phyloP scores from a whole-genome alignment of 1,139 yeast species.

The Dujonia santamariae region DNA sequence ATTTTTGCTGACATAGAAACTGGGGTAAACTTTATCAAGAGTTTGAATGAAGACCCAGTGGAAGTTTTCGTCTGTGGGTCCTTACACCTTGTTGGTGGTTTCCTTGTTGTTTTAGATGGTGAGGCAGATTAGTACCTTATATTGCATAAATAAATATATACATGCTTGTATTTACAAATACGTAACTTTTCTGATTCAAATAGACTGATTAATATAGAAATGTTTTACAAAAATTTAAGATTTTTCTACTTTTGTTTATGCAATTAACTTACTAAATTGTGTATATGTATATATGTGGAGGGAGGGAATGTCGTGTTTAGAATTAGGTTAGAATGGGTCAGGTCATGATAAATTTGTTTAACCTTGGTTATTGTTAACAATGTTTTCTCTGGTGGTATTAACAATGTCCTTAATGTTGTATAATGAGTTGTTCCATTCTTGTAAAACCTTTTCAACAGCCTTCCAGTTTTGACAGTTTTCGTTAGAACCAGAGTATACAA shows the following conservation, averaged over 20 bases:
- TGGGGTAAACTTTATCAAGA: constrained; percentile 53
- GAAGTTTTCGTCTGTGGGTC: constrained; percentile 95
- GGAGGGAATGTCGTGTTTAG: too few relatives aligned
- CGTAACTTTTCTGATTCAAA: too few relatives aligned
- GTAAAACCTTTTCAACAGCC: constrained; percentile 32
- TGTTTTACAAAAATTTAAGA: too few relatives aligned
- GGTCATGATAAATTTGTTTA: too few relatives aligned
- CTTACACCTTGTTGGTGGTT: constrained; percentile 89
- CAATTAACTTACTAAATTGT: too few relatives aligned
- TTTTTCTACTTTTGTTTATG: too few relatives aligned
- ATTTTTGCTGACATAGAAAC: constrained; percentile 77
- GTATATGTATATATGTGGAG: too few relatives aligned
- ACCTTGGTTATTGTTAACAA: constrained; percentile 25
- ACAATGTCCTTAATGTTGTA: constrained; percentile 43
- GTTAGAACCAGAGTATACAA: constrained; percentile 38
- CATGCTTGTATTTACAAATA: too few relatives aligned
- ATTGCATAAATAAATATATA: too few relatives aligned
- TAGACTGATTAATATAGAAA: too few relatives aligned
- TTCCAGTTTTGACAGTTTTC: constrained; percentile 36
- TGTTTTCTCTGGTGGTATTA: constrained; percentile 43
- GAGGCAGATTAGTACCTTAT: constrained; percentile 25
- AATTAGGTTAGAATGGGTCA: too few relatives aligned
- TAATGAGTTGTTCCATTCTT: constrained; percentile 41
- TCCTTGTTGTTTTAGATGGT: constrained; percentile 75
- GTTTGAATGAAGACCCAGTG: constrained; percentile 39